Base-by-base conservation (phyloP, 768 basidiomycete genomes). In the Naganishia kalamii region DNA sequence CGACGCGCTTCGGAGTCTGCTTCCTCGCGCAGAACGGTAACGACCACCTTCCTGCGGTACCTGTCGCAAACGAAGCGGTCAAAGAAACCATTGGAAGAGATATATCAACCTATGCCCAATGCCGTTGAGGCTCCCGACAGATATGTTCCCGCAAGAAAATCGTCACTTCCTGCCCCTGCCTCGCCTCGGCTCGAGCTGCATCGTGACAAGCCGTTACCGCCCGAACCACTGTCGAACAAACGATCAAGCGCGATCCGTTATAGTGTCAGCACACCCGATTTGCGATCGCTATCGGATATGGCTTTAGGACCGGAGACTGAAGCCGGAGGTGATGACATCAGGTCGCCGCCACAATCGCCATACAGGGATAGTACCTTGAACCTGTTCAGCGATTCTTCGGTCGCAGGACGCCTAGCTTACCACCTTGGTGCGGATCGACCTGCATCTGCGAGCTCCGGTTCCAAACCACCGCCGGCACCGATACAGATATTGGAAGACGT, bases 191-290 rank as follows among this genome's bases (percentile, higher is more conserved):
- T n/a, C n/a, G n/a, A n/a, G 47, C 47, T 32, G 19, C 11, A 5
- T 29, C 32, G 37, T 7, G 54, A 57, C 27, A 57, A 57, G 40
- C 54, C 54, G 37, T 35, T 57, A 1, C 54, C 54, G 11, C 54
- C 54, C 4, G 35, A 57, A 23, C 54, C 37, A 19, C 32, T 13
- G 3, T 10, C 33, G 52, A 35, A 54, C 11, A 33, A 2, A 15
- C 32, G 6, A 35, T 17, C 52, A 2, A 37, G 19, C 17, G 23
- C 37, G 37, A 27, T 41, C 23, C 11, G 50, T 23, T 54, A 64
- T 41, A 64, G 63, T 30, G 63, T 32, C 25, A 64, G 63, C 27
- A 54, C 63, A 17, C 63, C 63, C 1, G 40, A 64, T 46, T 15
- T 64, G 25, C 50, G 48, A 11, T 17, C n/a, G 19, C 17, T 27